phyloP scores from a whole-genome alignment of 768 basidiomycete species.

The Lactarius tabidus region DNA sequence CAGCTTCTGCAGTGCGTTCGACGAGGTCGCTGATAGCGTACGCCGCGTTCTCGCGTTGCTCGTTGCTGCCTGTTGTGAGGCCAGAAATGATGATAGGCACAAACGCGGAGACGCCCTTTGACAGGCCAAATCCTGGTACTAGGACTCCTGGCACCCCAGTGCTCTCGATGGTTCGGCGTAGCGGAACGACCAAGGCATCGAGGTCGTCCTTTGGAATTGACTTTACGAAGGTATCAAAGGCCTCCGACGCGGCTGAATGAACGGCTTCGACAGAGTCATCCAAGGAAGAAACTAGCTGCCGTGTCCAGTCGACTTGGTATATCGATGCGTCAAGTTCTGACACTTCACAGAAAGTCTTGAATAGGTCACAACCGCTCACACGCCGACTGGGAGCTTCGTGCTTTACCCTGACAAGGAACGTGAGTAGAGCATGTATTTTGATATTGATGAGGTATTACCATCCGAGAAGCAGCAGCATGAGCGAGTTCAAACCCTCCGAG shows the following conservation, averaged over 20 bases:
- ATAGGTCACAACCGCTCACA: slow-evolving; percentile 72
- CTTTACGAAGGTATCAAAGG: slow-evolving; percentile 86
- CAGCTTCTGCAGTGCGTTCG: slow-evolving; percentile 73
- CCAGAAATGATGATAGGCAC: slow-evolving; percentile 90
- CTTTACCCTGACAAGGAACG: slow-evolving; percentile 59
- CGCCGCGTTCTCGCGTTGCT: slow-evolving; percentile 92
- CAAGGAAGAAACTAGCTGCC: slow-evolving; percentile 77
- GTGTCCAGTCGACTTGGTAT: slow-evolving; percentile 93
- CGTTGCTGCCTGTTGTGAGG: slow-evolving; percentile 90
- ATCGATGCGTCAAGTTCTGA: slow-evolving; percentile 76
- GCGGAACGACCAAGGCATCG: slow-evolving; percentile 84
- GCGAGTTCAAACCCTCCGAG: slow-evolving; percentile 79
- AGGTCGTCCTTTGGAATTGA: slow-evolving; percentile 89
- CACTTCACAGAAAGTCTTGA: slow-evolving; percentile 78
- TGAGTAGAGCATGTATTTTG: not conserved
- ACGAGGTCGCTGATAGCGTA: slow-evolving; percentile 96
- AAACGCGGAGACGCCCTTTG: slow-evolving; percentile 77
- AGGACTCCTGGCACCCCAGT: slow-evolving; percentile 70
- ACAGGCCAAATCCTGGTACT: slow-evolving; percentile 83
- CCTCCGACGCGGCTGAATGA: slow-evolving; percentile 76
- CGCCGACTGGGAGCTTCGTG: slow-evolving; percentile 65
- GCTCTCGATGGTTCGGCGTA: slow-evolving; percentile 83
- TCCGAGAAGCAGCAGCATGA: slow-evolving; percentile 85
- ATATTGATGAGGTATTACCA: slow-evolving; percentile 51
- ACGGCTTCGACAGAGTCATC: slow-evolving; percentile 75